Conservation (phyloP, 23 red algal species). For the Gracilaria domingensis region DNA sequence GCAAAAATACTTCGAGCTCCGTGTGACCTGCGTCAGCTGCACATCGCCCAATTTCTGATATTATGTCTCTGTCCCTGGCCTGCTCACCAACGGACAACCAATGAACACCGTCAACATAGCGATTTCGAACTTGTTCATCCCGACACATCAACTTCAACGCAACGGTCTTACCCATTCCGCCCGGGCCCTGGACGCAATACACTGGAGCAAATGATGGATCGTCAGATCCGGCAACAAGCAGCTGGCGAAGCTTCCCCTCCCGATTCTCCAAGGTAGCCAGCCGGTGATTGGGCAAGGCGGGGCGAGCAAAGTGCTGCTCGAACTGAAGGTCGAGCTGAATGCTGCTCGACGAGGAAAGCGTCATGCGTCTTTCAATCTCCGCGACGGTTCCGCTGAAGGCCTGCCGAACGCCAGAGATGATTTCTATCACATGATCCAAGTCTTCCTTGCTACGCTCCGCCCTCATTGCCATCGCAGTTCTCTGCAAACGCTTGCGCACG, state of each 20-base stretch:
- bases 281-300: too few species aligned
- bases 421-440: too few species aligned
- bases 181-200: neutral
- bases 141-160: constrained; percentile 1
- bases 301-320: too few species aligned
- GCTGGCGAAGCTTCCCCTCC: neutral
- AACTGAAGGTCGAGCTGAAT: too few species aligned
- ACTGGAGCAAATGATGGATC: neutral
- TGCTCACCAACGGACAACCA: constrained; percentile 3
- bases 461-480: too few species aligned
- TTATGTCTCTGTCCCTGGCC: neutral
- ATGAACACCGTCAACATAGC: neutral
- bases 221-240: neutral
- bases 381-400: too few species aligned
- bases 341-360: too few species aligned
- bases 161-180: constrained; percentile 9
- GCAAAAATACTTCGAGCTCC: neutral
- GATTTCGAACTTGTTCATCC: neutral
- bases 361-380: too few species aligned
- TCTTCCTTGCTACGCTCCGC: too few species aligned
- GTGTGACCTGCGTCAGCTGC: neutral
- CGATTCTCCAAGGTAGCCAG: neutral
- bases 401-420: too few species aligned
- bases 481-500: too few species aligned
- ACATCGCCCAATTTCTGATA: neutral